phyloP scores from a whole-genome alignment of 139 green algal species.

The Picochlorum sp. region DNA sequence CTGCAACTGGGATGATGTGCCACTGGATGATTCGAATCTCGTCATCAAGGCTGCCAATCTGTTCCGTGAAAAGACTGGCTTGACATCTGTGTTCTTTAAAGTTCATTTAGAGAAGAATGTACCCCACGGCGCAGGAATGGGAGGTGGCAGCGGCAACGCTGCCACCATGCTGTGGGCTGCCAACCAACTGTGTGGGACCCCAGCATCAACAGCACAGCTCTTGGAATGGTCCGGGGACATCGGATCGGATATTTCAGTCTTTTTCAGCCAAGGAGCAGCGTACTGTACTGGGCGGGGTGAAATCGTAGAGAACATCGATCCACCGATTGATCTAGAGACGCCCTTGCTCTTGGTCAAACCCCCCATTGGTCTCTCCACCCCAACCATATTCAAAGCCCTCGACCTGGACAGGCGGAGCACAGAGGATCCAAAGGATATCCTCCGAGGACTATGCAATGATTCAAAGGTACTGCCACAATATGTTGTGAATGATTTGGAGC shows the following conservation, averaged over 20 bases:
- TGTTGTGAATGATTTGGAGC: slow-evolving; percentile 88
- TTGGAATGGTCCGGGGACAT: slow-evolving; percentile 87
- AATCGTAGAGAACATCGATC: slow-evolving; percentile 83
- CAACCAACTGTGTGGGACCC: slow-evolving; percentile 79
- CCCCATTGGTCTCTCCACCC: slow-evolving; percentile 72
- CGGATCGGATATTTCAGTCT: slow-evolving; percentile 92
- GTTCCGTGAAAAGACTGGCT: slow-evolving; percentile 72
- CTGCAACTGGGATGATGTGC: slow-evolving; percentile 76
- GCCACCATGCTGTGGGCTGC: slow-evolving; percentile 93
- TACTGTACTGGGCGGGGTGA: slow-evolving; percentile 95
- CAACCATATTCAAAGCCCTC: slow-evolving; percentile 86
- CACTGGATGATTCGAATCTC: slow-evolving; percentile 87
- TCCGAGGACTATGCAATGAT: slow-evolving; percentile 38
- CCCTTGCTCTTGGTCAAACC: slow-evolving; percentile 91
- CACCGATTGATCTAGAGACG: slow-evolving; percentile 69
- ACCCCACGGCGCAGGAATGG: slow-evolving; percentile 88
- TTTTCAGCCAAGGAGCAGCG: slow-evolving; percentile 86
- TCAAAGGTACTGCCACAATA: slow-evolving; percentile 38
- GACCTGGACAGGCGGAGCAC: slow-evolving; percentile 66
- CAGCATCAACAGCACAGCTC: slow-evolving; percentile 66
- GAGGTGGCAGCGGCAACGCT: slow-evolving; percentile 91
- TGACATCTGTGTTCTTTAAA: slow-evolving; percentile 38
- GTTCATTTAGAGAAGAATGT: slow-evolving; percentile 86
- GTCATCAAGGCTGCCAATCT: slow-evolving; percentile 87
- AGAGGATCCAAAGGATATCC: slow-evolving; percentile 70